Conservation (phyloP, 176 grass and related monocot species). For the Aegilops speltoides region DNA sequence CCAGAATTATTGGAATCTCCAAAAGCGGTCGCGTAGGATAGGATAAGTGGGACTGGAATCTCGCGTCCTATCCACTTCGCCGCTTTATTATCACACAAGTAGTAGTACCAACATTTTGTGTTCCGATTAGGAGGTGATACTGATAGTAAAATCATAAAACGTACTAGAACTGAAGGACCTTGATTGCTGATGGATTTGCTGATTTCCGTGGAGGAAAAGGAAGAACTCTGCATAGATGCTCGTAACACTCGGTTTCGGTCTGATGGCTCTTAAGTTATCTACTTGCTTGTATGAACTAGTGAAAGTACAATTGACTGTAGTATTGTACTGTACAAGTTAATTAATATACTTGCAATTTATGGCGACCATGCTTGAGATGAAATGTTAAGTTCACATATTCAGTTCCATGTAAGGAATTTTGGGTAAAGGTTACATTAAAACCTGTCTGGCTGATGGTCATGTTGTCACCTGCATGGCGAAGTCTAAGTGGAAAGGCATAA, state of each 20-base stretch:
- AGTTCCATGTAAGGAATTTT: not conserved
- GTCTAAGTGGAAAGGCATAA: not conserved
- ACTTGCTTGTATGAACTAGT: not conserved
- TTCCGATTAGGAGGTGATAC: not conserved
- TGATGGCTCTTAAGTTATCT: not conserved
- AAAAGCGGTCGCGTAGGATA: not conserved
- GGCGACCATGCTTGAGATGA: not conserved
- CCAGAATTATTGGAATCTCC: not conserved
- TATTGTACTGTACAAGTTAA: not conserved
- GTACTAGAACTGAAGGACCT: not conserved
- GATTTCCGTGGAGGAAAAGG: not conserved
- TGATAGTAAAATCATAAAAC: not conserved
- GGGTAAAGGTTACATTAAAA: not conserved
- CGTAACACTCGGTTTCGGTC: not conserved
- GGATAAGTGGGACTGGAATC: not conserved
- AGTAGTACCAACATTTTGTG: not conserved
- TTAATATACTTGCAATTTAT: not conserved
- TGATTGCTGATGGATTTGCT: not conserved
- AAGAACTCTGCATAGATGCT: not conserved
- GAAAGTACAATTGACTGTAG: not conserved
- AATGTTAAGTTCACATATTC: not conserved
- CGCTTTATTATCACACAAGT: not conserved
- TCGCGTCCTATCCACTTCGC: conserved; percentile 2
- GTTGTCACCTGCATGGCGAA: not conserved
- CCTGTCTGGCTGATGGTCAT: not conserved